A percentile compares a stretch with the other conserved stretches of the same genome.
These are phyloP conservation scores for Coccomyxa subellipsoidea DNA, from an alignment of 163 green algal genomes.

Conservation along the genomic window DNA sequence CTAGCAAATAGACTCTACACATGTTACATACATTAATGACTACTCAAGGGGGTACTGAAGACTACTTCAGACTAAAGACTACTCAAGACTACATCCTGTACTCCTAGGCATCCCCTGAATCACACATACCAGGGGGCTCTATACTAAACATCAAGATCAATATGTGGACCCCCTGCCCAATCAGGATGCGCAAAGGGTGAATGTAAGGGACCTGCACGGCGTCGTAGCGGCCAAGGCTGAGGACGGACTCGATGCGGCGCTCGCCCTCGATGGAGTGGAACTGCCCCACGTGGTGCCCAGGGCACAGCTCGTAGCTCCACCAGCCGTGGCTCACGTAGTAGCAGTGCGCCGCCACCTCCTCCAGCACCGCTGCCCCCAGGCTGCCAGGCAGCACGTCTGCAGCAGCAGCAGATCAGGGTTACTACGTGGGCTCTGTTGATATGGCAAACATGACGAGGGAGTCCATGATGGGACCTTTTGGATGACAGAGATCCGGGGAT, in stretches of 20 bases:
- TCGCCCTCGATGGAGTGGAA: not conserved
- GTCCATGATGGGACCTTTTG: no score
- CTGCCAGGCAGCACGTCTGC: not conserved
- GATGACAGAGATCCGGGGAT: no score
- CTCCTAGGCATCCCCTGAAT: not conserved
- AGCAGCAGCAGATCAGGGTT: no score
- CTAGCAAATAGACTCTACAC: not conserved
- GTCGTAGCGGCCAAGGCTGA: not conserved
- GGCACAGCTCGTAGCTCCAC: slow-evolving; percentile 35
- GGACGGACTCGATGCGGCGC: not conserved
- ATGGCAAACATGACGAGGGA: no score
- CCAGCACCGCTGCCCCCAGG: not conserved
- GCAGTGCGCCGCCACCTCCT: slow-evolving; percentile 6
- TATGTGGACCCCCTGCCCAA: no score
- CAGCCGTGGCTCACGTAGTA: slow-evolving; percentile 22
- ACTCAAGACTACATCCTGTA: not conserved
- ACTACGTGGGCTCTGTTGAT: no score
- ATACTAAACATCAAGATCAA: no score
- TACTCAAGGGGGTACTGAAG: not conserved
- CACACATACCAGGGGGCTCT: no score
- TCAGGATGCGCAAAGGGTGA: no score
- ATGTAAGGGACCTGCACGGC: not conserved
- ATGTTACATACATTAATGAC: not conserved
- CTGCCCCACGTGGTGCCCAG: slow-evolving; percentile 6
- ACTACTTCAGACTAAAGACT: not conserved